phyloP scores from a whole-genome alignment of 495 filamentous ascomycete species.

The Aspergillus sclerotiicarbonarius region DNA sequence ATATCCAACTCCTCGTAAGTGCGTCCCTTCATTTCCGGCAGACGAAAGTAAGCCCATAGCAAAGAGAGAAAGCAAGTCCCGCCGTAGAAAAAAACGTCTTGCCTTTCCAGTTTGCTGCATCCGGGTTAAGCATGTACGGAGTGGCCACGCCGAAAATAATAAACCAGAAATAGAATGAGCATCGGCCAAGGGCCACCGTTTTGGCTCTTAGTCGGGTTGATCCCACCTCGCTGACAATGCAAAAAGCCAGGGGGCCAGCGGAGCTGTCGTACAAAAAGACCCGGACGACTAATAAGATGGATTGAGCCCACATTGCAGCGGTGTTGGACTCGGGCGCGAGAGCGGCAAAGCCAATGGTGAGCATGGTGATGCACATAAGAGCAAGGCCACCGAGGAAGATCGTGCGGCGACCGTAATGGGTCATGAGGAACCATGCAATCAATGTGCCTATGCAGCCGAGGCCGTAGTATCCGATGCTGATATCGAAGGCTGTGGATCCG shows the following conservation, averaged over 20 bases:
- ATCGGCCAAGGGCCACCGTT: slow-evolving; percentile 37
- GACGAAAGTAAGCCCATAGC: slow-evolving; percentile 14
- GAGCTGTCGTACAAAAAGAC: slow-evolving; percentile 37
- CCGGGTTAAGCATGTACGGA: slow-evolving; percentile 38
- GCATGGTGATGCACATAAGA: slow-evolving; percentile 39
- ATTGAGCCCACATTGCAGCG: slow-evolving; percentile 27
- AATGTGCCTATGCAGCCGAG: slow-evolving; percentile 53
- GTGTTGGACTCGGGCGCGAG: slow-evolving; percentile 19
- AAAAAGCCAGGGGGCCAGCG: slow-evolving; percentile 41
- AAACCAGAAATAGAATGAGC: slow-evolving; percentile 29
- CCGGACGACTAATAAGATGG: slow-evolving; percentile 39
- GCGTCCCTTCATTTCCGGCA: slow-evolving; percentile 20
- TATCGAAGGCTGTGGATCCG: slow-evolving; percentile 20
- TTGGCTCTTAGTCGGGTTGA: slow-evolving; percentile 38
- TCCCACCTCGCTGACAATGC: slow-evolving; percentile 34
- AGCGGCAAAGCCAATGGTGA: slow-evolving; percentile 40
- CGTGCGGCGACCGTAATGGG: slow-evolving; percentile 43
- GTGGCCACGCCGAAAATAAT: slow-evolving; percentile 32
- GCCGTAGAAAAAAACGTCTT: slow-evolving; percentile 40
- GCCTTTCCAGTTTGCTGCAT: slow-evolving; percentile 38
- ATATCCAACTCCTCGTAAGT: slow-evolving; percentile 27
- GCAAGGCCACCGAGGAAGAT: slow-evolving; percentile 52
- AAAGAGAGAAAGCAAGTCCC: slow-evolving; percentile 23
- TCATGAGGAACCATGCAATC: slow-evolving; percentile 51
- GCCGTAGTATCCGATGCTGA: slow-evolving; percentile 37